These are phyloP conservation scores for Talaromyces stipitatus DNA, from an alignment of 495 filamentous ascomycete genomes.

Conservation along the genomic window DNA sequence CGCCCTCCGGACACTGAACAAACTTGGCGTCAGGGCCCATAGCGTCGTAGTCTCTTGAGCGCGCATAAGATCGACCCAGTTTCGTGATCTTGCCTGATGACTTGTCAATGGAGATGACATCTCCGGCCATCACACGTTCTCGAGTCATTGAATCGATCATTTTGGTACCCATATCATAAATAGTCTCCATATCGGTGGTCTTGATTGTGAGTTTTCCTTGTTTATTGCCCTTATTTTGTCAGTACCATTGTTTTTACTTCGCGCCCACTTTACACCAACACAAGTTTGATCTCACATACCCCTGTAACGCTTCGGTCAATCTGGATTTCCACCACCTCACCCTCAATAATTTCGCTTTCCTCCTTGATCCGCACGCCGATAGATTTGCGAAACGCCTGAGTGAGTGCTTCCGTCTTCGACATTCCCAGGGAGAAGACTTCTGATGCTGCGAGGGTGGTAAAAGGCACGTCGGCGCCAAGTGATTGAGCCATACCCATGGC, in stretches of 20 bases:
- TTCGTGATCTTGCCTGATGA: constrained; percentile 96
- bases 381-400: constrained; percentile 93
- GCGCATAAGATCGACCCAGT: constrained; percentile 84
- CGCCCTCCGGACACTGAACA: constrained; percentile 95
- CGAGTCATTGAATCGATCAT: constrained; percentile 99
- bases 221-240: constrained; percentile 59
- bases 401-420: constrained; percentile 97
- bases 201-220: constrained; percentile 99
- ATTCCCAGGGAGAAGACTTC: constrained; percentile 99
- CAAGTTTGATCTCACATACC: constrained; percentile 31
- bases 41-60: constrained; percentile 95
- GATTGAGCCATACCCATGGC: constrained; percentile 99
- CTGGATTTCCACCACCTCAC: constrained; percentile 98
- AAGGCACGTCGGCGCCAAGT: constrained; percentile 86
- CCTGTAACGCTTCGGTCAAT: constrained; percentile 96
- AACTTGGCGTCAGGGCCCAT: constrained; percentile 99
- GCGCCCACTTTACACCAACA: neutral
- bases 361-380: constrained; percentile 97
- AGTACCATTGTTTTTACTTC: neutral
- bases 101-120: constrained; percentile 98
- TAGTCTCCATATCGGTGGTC: constrained; percentile 98
- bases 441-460: constrained; percentile 88
- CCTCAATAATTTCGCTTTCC: constrained; percentile 98
- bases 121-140: constrained; percentile 95
- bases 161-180: constrained; percentile 98